Base-by-base conservation (phyloP, 2,329 filamentous ascomycete genomes). In the Raffaelea arxii region DNA sequence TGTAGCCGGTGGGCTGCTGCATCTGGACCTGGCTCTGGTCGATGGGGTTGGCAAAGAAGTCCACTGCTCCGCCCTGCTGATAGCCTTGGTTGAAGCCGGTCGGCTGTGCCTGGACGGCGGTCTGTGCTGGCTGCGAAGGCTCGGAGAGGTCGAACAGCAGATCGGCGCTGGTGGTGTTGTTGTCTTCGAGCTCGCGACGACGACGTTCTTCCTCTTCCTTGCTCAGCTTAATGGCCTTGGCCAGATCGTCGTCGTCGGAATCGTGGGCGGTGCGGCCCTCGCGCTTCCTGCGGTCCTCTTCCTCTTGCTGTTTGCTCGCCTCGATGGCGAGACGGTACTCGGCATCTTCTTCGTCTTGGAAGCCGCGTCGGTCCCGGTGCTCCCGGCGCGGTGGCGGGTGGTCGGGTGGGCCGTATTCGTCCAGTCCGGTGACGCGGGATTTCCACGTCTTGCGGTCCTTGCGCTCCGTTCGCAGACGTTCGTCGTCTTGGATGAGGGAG, bases 11-110 rank as follows among this genome's bases (percentile, higher is more conserved):
- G 3, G 80, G 84, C 62, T 95, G 89, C 62, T 90, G 82, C 55
- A 83, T 75, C 62, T 90, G 82, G 54, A 82, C 75, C 61, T 86
- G 83, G 56, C 69, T 79, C 58, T 80, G 82, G 49, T 91, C 86
- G 58, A 97, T 84, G 12, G 90, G 88, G 64, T 98, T 98, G 49
- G 91, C 92, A 57, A 94, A 92, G 80, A 94, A 97, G 66, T 98
- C 92, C 18, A 98, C 92, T 12, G 88, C 87, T 48, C 85, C 85
- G 61, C 95, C 91, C 67, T 98, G 92, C 69, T 97, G 90, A 60
- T 98, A 98, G 41, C 91, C 91, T 67, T 95, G 90, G 65, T 96
- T 97, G 70, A 88, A 89, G 30, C 89, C 91, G 14, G 90, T 97
- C 36, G 78, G 80, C 65, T 90, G 87, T 30, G 85, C 77, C 56